phyloP scores from a whole-genome alignment of 495 filamentous ascomycete species.

The Thozetella sp. region DNA sequence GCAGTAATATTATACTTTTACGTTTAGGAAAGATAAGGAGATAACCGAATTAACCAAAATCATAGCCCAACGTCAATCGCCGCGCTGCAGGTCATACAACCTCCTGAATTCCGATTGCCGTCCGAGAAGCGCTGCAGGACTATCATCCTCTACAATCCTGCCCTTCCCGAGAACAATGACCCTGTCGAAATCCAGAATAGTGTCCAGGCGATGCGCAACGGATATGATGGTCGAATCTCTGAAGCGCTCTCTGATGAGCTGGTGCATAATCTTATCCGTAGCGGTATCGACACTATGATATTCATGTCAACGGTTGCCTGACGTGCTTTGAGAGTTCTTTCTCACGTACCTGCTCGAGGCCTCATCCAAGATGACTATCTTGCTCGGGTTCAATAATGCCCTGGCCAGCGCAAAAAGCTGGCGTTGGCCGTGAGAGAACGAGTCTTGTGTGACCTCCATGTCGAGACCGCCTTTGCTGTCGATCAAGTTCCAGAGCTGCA shows the following conservation, averaged over 20 bases:
- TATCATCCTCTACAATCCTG: conserved; percentile 33
- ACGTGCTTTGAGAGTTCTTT: neutral
- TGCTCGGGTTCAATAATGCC: conserved; percentile 47
- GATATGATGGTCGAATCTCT: conserved; percentile 40
- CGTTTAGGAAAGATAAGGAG: no score
- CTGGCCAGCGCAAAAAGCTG: conserved; percentile 66
- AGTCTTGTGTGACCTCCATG: conserved; percentile 28
- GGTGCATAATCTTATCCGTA: conserved; percentile 27
- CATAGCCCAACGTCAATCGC: no score
- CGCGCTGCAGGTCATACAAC: no score
- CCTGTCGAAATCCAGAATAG: conserved; percentile 40
- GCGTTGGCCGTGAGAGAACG: conserved; percentile 47
- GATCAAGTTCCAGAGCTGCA: conserved; percentile 40
- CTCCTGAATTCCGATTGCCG: conserved; percentile 8
- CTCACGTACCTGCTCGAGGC: conserved; percentile 23
- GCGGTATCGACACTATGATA: conserved; percentile 21
- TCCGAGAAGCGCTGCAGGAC: conserved; percentile 27
- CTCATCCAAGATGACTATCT: conserved; percentile 27
- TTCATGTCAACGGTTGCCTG: neutral
- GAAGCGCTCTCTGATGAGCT: conserved; percentile 29
- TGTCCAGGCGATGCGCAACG: conserved; percentile 40
- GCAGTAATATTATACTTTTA: no score
- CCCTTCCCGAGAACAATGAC: conserved; percentile 36
- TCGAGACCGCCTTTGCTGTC: conserved; percentile 40
- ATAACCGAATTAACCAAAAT: no score